Base-by-base conservation (phyloP, 1,284 basidiomycete species). In the Volvariella volvacea region DNA sequence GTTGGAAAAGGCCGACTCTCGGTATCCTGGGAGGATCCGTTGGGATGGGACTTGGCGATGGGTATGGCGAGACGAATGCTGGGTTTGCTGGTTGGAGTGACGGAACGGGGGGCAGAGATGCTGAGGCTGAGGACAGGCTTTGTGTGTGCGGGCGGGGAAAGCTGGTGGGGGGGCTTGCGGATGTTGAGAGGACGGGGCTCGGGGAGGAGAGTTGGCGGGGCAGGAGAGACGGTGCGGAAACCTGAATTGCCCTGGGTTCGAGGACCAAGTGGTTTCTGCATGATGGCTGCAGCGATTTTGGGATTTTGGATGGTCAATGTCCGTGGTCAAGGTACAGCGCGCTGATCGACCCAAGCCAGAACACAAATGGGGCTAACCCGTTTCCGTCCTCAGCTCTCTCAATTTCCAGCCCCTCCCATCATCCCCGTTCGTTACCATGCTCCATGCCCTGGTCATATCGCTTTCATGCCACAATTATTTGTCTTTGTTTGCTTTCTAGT, bases 231-330 rank as follows among this genome's bases (percentile, higher is more conserved):
- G 0, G 75, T 59, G 42, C 73, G 70, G 25, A 28, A 28, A 28
- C 25, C 12, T 28, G 25, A 12, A 44, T 57, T 36, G 6, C 34
- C 64, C 33, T 65, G 56, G 14, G 54, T 67, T 33, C 80, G 74
- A 31, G 80, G 81, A n/a, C 81, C 80, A 41, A 70, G 60, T n/a
- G 80, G 80, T 38, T 77, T 73, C 61, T 63, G 56, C 49, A 60
- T 57, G 48, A 51, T 50, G 48, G 52, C 50, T 21, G 48, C 22
- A 40, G 39, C 49, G 45, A 48, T 49, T 45, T 53, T 32, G 21
- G 20, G 25, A 42, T 15, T 34, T 12, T 33, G 44, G 32, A 50
- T 50, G 10, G 38, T 45, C 34, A 15, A 34, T 15, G 41, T 52
- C 51, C 51, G 51, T 53, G 55, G 56, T 55, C 55, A 58, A 55